phyloP scores from a whole-genome alignment of 768 basidiomycete genomes.

The Cubamyces lactineus region DNA sequence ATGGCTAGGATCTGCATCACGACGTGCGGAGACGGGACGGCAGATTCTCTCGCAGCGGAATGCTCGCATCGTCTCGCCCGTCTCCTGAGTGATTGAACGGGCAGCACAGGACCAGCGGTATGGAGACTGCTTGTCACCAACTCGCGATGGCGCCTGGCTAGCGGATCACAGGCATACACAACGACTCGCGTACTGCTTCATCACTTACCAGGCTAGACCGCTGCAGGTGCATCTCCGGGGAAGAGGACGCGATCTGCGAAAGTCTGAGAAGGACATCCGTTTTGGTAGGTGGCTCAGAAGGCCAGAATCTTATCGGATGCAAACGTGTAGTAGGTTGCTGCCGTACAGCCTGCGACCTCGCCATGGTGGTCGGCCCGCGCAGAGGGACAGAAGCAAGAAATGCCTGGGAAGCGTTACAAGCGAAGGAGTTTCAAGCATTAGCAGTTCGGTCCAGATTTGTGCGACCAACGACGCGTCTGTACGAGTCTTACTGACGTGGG shows the following conservation, averaged over 20 bases:
- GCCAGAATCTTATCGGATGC: conserved; percentile 17
- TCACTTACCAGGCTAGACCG: conserved; percentile 22
- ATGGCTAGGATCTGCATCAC: conserved; percentile 18
- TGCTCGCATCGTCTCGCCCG: neutral
- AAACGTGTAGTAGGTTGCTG: neutral
- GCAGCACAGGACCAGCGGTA: conserved; percentile 14
- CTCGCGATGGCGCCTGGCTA: conserved; percentile 6
- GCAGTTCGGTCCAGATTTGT: no score
- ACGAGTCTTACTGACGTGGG: no score
- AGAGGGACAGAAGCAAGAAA: neutral
- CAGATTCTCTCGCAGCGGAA: conserved; percentile 6
- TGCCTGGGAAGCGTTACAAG: neutral
- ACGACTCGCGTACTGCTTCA: conserved; percentile 14
- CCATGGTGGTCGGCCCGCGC: neutral
- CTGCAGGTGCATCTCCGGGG: conserved; percentile 12
- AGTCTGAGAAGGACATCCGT: conserved; percentile 9
- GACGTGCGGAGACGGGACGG: conserved; percentile 14
- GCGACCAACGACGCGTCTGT: no score
- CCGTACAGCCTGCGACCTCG: neutral
- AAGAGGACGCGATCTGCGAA: conserved; percentile 20
- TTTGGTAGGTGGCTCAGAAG: neutral
- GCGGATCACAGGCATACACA: conserved; percentile 20
- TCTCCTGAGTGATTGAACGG: conserved; percentile 9
- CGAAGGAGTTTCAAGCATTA: no score
- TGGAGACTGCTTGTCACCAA: conserved; percentile 17